phyloP scores from a whole-genome alignment of 768 basidiomycete genomes.

The Lactifluus subvellereus region DNA sequence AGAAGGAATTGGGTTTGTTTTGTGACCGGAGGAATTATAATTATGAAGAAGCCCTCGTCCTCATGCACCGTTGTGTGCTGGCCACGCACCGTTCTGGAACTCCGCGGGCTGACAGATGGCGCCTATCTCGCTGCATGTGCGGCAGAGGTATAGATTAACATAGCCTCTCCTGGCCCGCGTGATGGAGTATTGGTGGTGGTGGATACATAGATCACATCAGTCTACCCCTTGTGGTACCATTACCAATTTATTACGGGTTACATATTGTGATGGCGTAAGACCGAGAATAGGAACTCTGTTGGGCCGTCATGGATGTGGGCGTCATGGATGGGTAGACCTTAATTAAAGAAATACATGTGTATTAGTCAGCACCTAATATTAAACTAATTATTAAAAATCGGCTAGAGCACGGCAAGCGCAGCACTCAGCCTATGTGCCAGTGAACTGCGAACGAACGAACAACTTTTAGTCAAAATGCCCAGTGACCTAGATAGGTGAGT shows the following conservation, averaged over 20 bases:
- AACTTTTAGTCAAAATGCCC: slow-evolving; percentile 6
- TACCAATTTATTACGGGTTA: neutral
- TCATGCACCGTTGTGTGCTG: neutral
- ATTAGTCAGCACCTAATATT: slow-evolving; percentile 1
- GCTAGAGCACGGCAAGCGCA: neutral
- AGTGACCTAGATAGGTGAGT: slow-evolving; percentile 23
- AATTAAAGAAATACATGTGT: neutral
- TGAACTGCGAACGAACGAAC: no score
- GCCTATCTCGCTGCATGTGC: neutral
- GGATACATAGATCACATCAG: slow-evolving; percentile 4
- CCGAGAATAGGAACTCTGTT: neutral
- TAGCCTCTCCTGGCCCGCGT: neutral
- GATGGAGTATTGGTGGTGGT: slow-evolving; percentile 3
- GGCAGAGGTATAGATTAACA: neutral
- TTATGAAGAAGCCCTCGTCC: neutral
- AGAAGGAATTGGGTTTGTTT: slow-evolving; percentile 5
- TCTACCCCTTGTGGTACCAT: slow-evolving; percentile 7
- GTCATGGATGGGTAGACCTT: neutral
- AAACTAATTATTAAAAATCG: slow-evolving; percentile 1
- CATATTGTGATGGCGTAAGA: neutral
- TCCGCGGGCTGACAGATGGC: neutral
- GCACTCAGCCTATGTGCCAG: no score
- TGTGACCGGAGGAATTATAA: slow-evolving; percentile 3
- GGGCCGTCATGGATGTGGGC: neutral
- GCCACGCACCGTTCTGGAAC: neutral